Percentiles rank a stretch among this genome's conserved stretches.
These are phyloP conservation scores for Berberis vulgaris DNA, from an alignment of 164 flowering plant species.

Conservation along the genomic window DNA sequence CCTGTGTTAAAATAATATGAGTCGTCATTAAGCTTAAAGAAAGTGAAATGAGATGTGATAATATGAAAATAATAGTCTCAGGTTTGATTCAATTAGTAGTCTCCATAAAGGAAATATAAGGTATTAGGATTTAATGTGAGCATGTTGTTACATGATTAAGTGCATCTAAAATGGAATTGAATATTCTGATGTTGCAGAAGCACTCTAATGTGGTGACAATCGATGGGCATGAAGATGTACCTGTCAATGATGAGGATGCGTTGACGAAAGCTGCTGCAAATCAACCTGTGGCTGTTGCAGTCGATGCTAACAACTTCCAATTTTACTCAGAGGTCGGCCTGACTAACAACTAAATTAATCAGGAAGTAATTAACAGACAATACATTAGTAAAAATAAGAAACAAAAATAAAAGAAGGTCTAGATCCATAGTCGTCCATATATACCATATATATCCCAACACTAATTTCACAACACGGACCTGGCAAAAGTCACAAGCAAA, in stretches of 20 bases:
- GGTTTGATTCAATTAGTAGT: not conserved
- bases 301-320: slow-evolving; percentile 34
- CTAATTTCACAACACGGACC: no score
- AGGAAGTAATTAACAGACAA: no score
- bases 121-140: not conserved
- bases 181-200: slow-evolving; percentile 11
- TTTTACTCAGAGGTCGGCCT: slow-evolving; percentile 28
- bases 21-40: not conserved
- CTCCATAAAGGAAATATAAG: no score
- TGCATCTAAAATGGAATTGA: no score
- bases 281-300: slow-evolving; percentile 39
- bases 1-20: no score
- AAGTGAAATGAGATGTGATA: no score
- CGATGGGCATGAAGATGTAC: slow-evolving; percentile 34
- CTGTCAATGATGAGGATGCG: slow-evolving; percentile 28
- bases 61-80: no score
- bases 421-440: no score
- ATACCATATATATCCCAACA: no score
- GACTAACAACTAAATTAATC: not conserved
- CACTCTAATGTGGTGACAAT: slow-evolving; percentile 27
- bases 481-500: no score
- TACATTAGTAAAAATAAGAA: no score
- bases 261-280: slow-evolving; percentile 31
- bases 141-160: not conserved
- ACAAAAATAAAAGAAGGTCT: no score